Conservation (phyloP, 2,329 filamentous ascomycete species). For the Macrophomina tecta region DNA sequence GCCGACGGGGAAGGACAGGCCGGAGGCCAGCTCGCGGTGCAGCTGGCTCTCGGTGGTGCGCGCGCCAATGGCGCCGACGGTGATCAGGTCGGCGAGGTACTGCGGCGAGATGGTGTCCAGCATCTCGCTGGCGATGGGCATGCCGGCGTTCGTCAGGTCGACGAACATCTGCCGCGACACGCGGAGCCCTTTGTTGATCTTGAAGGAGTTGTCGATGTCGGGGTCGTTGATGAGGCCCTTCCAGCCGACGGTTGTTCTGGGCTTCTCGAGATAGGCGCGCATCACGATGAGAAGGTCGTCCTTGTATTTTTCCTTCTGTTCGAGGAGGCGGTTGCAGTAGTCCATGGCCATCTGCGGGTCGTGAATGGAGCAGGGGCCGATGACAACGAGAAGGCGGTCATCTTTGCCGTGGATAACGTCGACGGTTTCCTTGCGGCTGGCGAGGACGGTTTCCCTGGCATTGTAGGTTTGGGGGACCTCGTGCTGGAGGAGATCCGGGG, state of each 20-base stretch:
- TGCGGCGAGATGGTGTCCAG: slow-evolving; percentile 97
- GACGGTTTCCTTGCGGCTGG: slow-evolving; percentile 65
- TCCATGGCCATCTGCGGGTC: slow-evolving; percentile 88
- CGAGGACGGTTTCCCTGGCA: slow-evolving; percentile 62
- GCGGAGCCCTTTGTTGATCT: slow-evolving; percentile 96
- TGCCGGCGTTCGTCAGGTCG: slow-evolving; percentile 86
- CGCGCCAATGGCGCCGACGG: slow-evolving; percentile 89
- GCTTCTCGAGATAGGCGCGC: slow-evolving; percentile 98
- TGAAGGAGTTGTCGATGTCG: slow-evolving; percentile 96
- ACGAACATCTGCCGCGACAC: slow-evolving; percentile 89
- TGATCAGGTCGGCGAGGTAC: slow-evolving; percentile 91
- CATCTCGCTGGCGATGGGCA: slow-evolving; percentile 98
- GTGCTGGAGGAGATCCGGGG: slow-evolving; percentile 92
- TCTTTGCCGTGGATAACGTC: slow-evolving; percentile 67
- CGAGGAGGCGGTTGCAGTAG: slow-evolving; percentile 85
- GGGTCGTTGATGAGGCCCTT: slow-evolving; percentile 99
- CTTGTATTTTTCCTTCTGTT: slow-evolving; percentile 84
- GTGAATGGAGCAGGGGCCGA: slow-evolving; percentile 97
- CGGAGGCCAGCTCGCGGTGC: slow-evolving; percentile 91
- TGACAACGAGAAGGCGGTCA: slow-evolving; percentile 72
- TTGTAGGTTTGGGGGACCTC: slow-evolving; percentile 71
- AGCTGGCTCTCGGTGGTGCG: slow-evolving; percentile 95
- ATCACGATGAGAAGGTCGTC: slow-evolving; percentile 93
- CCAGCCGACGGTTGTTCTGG: slow-evolving; percentile 96
- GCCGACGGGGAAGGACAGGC: slow-evolving; percentile 94